phyloP scores from a whole-genome alignment of 331 rosid species.

The Pyrus hybrid region DNA sequence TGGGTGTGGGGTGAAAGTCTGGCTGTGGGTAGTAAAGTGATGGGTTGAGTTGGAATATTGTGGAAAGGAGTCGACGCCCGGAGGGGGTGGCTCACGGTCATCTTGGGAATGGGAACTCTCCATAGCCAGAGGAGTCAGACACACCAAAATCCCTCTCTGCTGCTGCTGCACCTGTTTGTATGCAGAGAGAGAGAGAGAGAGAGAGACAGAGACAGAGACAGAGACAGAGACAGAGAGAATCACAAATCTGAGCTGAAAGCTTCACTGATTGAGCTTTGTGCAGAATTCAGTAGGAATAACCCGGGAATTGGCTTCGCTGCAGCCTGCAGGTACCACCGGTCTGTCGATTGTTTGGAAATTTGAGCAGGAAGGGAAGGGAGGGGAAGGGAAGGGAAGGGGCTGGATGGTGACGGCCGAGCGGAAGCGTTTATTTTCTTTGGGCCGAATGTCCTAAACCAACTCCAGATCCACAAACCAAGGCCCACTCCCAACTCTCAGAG shows the following conservation, averaged over 20 bases:
- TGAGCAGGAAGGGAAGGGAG: neutral
- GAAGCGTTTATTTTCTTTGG: too few relatives aligned
- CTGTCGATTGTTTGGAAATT: neutral
- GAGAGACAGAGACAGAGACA: neutral
- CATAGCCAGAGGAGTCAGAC: too few relatives aligned
- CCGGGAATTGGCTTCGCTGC: neutral
- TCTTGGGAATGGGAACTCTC: constrained; percentile 19
- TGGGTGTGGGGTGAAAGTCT: neutral
- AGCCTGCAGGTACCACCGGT: neutral
- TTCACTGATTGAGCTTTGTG: neutral
- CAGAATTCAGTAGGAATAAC: neutral
- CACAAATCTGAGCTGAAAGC: neutral
- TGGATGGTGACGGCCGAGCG: too few relatives aligned
- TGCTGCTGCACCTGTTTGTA: neutral
- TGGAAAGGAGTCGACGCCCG: constrained; percentile 32
- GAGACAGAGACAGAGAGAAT: neutral
- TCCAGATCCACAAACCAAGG: too few relatives aligned
- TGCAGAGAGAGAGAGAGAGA: neutral
- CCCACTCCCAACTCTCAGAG: too few relatives aligned
- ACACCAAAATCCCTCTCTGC: neutral
- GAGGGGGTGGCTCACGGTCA: constrained; percentile 37
- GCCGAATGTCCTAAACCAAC: too few relatives aligned
- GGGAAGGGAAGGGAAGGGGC: too few relatives aligned
- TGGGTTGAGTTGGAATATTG: neutral
- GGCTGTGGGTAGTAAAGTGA: neutral